Percentiles rank a stretch among this genome's conserved stretches.
phyloP scores from a whole-genome alignment of 768 basidiomycete species.

The Boletus speciosus region DNA sequence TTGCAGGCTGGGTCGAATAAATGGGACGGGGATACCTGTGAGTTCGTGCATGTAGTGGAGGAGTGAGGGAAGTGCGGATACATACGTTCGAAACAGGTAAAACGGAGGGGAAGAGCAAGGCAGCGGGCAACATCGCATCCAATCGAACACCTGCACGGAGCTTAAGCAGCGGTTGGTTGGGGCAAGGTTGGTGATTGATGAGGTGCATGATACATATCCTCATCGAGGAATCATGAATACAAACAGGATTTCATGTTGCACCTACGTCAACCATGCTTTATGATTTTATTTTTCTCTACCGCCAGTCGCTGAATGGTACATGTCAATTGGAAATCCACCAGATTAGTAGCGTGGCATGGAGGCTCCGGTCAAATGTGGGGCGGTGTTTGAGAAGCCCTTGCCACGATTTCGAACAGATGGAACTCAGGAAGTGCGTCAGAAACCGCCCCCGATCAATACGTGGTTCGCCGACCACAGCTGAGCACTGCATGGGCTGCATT shows the following conservation, averaged over 20 bases:
- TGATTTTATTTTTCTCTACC: background rate
- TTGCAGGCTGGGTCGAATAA: constrained; percentile 5
- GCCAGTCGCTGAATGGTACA: constrained; percentile 18
- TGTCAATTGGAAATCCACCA: constrained; percentile 7
- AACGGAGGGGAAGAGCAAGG: constrained; percentile 19
- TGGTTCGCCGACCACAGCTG: constrained; percentile 27
- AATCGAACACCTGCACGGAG: constrained; percentile 22
- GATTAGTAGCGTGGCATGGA: constrained; percentile 6
- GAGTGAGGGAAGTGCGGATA: constrained; percentile 9
- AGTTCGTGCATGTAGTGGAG: constrained; percentile 7
- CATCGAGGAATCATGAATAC: constrained; percentile 10
- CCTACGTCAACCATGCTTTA: constrained; percentile 1
- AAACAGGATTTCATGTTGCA: constrained; percentile 9
- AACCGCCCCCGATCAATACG: constrained; percentile 27
- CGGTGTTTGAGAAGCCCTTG: constrained; percentile 23
- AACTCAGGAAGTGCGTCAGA: constrained; percentile 13
- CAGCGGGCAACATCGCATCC: constrained; percentile 15
- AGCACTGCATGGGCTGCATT: constrained; percentile 15
- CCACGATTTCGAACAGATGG: constrained; percentile 17
- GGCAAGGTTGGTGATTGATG: constrained; percentile 6
- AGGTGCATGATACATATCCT: constrained; percentile 5
- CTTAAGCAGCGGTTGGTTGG: constrained; percentile 20
- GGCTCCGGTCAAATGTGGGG: constrained; percentile 12
- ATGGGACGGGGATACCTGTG: constrained; percentile 7
- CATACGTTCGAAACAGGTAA: constrained; percentile 15